Base-by-base conservation (phyloP, 1,284 basidiomycete species). In the Microbotryomycetes sp. region DNA sequence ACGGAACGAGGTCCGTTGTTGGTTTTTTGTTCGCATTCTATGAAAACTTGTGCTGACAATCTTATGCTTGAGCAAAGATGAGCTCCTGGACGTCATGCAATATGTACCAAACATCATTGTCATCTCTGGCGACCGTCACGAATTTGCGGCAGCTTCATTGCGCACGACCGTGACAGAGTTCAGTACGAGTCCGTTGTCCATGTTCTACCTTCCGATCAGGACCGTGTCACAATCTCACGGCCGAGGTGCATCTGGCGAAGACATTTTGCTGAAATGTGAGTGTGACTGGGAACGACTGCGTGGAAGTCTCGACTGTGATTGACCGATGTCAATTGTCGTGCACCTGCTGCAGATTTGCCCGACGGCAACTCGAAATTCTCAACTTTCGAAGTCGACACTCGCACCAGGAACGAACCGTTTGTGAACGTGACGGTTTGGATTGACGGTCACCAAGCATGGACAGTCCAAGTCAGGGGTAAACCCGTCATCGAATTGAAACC, bases 361-460 rank as follows among this genome's bases (percentile, higher is more conserved):
- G 68, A 71, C 57, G 72, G 73, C 7, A 76, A 77, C 64, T 60
- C 72, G 64, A 78, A 78, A 67, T 77, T 76, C 71, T 83, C 85
- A 6, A 77, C 85, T 0, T 80, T 91, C 54, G 86, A 87, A 73
- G 80, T 91, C 28, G 85, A 91, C 72, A 87, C 86, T 0, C 78
- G 81, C 47, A 78, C 85, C 64, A 72, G 76, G 3, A 73, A 79
- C 45, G 76, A 77, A 45, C 88, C 88, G 0, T 77, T 76, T 3
- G 76, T 88, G 16, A 77, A 76, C 30, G 69, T 86, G 13, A 81
- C 85, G 70, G 76, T 45, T 29, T 3, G 11, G 51, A 81, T 88
- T 60, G 83, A 88, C 67, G 87, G 87, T 13, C 77, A 79, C 57
- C 73, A 78, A 24, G 80, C 79, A 7, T 89, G 85, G 77, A 77